Evolutionary conservation across 2,329 filamentous ascomycete genomes (phyloP).

Genomic region (Tolypocladium tropicale): DNA sequence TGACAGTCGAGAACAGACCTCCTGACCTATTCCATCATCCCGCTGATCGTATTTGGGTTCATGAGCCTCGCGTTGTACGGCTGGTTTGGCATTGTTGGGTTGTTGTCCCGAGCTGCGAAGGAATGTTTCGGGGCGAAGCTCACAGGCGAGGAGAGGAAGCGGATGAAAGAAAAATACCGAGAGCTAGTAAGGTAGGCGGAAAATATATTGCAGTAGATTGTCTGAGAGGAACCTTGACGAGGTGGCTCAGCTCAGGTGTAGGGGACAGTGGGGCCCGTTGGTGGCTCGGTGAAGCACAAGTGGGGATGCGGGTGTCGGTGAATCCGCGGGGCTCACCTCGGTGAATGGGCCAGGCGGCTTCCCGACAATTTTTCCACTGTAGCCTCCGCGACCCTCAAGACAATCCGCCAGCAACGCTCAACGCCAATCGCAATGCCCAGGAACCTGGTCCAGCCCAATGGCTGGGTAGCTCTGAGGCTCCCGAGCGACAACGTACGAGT

Average conservation of each 20-base stretch:
- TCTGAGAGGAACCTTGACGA: too few relatives aligned
- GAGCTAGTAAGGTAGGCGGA: neutral
- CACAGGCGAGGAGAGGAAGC: neutral
- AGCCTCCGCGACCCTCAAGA: neutral
- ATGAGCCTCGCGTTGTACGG: constrained; percentile 18
- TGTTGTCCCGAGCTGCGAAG: neutral
- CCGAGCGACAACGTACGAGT: constrained; percentile 48
- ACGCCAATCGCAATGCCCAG: constrained; percentile 14
- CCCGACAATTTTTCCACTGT: constrained; percentile 5
- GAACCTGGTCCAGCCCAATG: constrained; percentile 37
- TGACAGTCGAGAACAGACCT: constrained; percentile 17
- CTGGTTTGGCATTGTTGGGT: constrained; percentile 6
- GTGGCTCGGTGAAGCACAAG: constrained; percentile 3
- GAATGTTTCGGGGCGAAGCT: neutral
- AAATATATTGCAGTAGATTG: neutral
- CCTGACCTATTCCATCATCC: constrained; percentile 23
- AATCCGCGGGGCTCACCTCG: constrained; percentile 21
- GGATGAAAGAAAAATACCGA: neutral
- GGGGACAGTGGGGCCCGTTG: too few relatives aligned
- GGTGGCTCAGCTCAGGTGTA: too few relatives aligned
- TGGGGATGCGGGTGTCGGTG: neutral
- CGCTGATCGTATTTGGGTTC: constrained; percentile 22
- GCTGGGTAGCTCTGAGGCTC: constrained; percentile 50
- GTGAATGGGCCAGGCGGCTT: constrained; percentile 7
- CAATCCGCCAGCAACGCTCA: neutral